Conservation (phyloP, 495 filamentous ascomycete species). For the Friedmanniomyces endolithicus region DNA sequence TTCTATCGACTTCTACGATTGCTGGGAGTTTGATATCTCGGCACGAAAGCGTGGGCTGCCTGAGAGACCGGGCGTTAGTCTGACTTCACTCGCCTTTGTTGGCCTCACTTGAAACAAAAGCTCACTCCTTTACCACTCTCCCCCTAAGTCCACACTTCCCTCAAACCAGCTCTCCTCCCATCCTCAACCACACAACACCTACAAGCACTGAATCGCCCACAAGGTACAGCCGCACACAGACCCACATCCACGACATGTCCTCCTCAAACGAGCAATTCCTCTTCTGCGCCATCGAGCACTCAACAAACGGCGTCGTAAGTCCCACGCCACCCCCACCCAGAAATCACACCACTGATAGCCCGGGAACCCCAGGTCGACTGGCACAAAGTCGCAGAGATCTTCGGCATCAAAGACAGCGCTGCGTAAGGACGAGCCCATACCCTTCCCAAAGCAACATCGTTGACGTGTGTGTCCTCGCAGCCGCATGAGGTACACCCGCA, state of each 20-base stretch:
- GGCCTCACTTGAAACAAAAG: no score
- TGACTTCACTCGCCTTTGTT: no score
- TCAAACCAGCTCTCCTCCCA: no score
- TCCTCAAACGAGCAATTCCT: slow-evolving; percentile 10
- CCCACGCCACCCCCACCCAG: not conserved
- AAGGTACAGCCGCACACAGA: not conserved
- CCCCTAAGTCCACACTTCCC: no score
- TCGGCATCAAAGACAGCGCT: slow-evolving; percentile 48
- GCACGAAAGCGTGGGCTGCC: no score
- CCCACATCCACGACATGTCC: not conserved
- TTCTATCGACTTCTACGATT: no score
- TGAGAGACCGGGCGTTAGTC: no score
- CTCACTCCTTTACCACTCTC: no score
- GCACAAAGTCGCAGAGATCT: slow-evolving; percentile 47
- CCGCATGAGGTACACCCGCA: slow-evolving; percentile 1
- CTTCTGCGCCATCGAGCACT: slow-evolving; percentile 7
- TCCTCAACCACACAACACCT: no score
- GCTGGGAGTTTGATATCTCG: no score
- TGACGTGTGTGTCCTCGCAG: not conserved
- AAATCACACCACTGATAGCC: slow-evolving; percentile 12
- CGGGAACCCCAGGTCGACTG: slow-evolving; percentile 54
- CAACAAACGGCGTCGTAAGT: slow-evolving; percentile 3
- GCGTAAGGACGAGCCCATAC: slow-evolving; percentile 41
- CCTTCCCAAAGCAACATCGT: not conserved
- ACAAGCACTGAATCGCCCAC: not conserved